phyloP scores from a whole-genome alignment of 192 early-diverging fungal genomes.

The Coemansia sp. region DNA sequence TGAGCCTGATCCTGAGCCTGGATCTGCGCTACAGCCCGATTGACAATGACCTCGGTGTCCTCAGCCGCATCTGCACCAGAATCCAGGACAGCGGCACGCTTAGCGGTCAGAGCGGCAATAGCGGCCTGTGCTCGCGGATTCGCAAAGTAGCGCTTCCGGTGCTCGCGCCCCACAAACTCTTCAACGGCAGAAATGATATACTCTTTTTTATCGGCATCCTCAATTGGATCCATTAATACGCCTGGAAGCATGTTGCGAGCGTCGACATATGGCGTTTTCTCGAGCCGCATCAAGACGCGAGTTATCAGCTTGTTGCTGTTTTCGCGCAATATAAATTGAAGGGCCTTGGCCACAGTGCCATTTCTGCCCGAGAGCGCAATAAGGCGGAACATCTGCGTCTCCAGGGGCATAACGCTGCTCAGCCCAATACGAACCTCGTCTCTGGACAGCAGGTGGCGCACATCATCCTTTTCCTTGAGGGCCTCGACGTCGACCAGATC shows the following conservation, averaged over 20 bases:
- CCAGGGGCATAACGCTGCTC: conserved; percentile 20
- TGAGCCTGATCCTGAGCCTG: not conserved
- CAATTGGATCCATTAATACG: conserved; percentile 9
- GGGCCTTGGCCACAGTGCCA: conserved; percentile 22
- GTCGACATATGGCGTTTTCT: conserved; percentile 17
- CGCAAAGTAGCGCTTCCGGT: conserved; percentile 37
- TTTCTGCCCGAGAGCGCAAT: conserved; percentile 36
- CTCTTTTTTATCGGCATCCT: conserved; percentile 13
- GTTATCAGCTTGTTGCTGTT: conserved; percentile 1
- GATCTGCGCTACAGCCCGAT: not conserved
- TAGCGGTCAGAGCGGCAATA: conserved; percentile 19
- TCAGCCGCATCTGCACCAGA: not conserved
- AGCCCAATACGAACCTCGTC: conserved; percentile 23
- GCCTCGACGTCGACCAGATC: conserved; percentile 17
- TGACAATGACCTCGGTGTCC: not conserved
- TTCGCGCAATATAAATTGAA: conserved; percentile 22
- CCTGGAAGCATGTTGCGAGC: conserved; percentile 29
- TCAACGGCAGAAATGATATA: conserved; percentile 18
- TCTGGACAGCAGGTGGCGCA: conserved; percentile 30
- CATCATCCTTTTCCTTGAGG: conserved; percentile 32
- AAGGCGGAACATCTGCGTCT: conserved; percentile 42
- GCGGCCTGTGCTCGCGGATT: conserved; percentile 29
- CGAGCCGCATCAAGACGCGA: conserved; percentile 24
- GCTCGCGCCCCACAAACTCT: conserved; percentile 45
- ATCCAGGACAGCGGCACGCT: not conserved